Percentiles rank a stretch among this genome's conserved stretches.
These are phyloP conservation scores for Poronia punctata DNA, from an alignment of 495 filamentous ascomycete genomes.

Conservation along the genomic window DNA sequence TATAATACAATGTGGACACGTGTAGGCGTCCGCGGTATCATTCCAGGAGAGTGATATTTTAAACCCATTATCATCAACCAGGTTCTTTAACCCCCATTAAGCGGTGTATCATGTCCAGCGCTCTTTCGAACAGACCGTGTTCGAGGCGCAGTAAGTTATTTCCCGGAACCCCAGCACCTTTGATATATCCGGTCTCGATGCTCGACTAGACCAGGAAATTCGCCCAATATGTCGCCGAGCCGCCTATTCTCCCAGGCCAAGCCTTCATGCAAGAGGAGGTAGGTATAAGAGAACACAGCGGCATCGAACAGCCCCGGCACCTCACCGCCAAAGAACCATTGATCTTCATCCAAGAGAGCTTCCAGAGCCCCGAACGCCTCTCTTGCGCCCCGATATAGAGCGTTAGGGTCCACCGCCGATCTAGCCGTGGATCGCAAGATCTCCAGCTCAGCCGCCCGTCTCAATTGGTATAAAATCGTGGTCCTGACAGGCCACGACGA, in stretches of 20 bases:
- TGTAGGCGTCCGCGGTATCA: too few species aligned
- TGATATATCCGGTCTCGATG: constrained; percentile 29
- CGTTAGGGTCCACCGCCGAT: constrained; percentile 49
- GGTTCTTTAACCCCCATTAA: too few species aligned
- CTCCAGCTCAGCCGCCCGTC: constrained; percentile 62
- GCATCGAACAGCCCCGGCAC: constrained; percentile 77
- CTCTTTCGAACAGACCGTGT: too few species aligned
- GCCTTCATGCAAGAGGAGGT: constrained; percentile 59
- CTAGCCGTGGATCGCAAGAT: constrained; percentile 53
- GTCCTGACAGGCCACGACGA: constrained; percentile 55
- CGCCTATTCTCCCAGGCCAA: constrained; percentile 48
- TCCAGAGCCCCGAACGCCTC: constrained; percentile 72
- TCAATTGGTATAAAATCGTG: constrained; percentile 57
- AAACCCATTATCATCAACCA: too few species aligned
- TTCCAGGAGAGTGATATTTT: too few species aligned
- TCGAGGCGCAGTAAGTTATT: background rate
- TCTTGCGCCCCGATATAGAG: constrained; percentile 59
- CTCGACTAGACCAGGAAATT: constrained; percentile 26
- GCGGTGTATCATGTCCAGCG: too few species aligned
- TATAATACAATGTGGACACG: background rate
- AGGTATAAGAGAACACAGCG: constrained; percentile 83
- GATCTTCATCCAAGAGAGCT: constrained; percentile 53
- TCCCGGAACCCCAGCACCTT: constrained; percentile 19
- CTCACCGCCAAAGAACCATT: constrained; percentile 32
- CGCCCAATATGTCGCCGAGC: constrained; percentile 15